A percentile compares a stretch with the other conserved stretches of the same genome.
phyloP scores from a whole-genome alignment of 257 asterid genomes.

The Jacaranda mimosifolia region DNA sequence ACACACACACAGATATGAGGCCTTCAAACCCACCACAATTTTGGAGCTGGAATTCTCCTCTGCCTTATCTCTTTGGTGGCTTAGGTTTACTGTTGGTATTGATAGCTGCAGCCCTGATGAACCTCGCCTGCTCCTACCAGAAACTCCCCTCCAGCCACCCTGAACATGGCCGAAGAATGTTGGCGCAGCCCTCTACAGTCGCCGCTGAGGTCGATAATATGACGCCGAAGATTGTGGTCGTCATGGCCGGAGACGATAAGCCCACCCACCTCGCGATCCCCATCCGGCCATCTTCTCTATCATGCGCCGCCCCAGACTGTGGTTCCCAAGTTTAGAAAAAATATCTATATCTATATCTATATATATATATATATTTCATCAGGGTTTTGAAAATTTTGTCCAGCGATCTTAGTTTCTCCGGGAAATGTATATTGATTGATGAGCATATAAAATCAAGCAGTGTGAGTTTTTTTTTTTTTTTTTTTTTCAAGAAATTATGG shows the following conservation, averaged over 20 bases:
- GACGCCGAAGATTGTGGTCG: slow-evolving; percentile 56
- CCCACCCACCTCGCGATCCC: slow-evolving; percentile 61
- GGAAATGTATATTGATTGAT: background rate
- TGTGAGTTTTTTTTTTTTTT: background rate
- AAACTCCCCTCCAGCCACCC: slow-evolving; percentile 11
- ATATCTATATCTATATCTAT: too few relatives aligned
- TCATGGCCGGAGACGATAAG: slow-evolving; percentile 67
- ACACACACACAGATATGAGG: slow-evolving; percentile 31
- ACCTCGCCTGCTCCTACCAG: slow-evolving; percentile 54
- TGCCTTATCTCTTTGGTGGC: slow-evolving; percentile 62
- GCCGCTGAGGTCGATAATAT: background rate
- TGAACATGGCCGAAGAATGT: slow-evolving; percentile 32
- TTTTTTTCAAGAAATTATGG: background rate
- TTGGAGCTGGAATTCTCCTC: slow-evolving; percentile 66
- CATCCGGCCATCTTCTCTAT: background rate
- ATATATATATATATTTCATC: too few relatives aligned
- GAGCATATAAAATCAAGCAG: background rate
- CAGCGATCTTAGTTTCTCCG: background rate
- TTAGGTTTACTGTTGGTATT: slow-evolving; percentile 39
- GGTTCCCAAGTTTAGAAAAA: background rate
- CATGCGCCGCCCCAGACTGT: background rate
- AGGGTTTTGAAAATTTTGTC: background rate
- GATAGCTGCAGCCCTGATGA: slow-evolving; percentile 47
- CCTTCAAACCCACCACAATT: background rate
- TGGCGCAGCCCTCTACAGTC: background rate